Conservation (phyloP, 441 rosid species). For the Gossypium lobatum region DNA sequence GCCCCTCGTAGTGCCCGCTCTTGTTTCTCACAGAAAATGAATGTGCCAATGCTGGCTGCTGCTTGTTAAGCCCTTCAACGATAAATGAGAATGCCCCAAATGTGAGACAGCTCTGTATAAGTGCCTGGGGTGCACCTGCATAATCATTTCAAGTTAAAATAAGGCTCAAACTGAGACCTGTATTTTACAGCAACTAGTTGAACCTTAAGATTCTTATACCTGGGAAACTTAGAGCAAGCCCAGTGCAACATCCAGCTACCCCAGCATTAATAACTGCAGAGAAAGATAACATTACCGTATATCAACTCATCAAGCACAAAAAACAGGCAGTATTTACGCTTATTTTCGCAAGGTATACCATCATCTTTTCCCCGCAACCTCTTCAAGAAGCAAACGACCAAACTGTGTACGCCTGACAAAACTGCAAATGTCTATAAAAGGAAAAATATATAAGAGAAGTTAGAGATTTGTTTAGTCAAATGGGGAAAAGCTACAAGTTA, state of each 20-base stretch:
- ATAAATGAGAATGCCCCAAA: constrained; percentile 83
- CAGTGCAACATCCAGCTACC: constrained; percentile 94
- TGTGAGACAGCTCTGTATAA: constrained; percentile 75
- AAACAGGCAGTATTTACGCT: background rate
- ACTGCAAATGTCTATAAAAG: constrained; percentile 63
- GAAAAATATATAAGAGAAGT: background rate
- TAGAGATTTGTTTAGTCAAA: background rate
- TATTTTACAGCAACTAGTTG: background rate
- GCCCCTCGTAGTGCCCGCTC: constrained; percentile 11
- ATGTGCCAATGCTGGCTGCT: constrained; percentile 75
- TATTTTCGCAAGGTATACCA: constrained; percentile 36
- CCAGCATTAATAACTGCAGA: constrained; percentile 76
- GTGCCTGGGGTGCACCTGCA: constrained; percentile 77
- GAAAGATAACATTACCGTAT: constrained; percentile 4
- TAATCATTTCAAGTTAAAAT: background rate
- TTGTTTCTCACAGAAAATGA: constrained; percentile 33
- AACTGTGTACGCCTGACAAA: constrained; percentile 81
- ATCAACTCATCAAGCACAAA: background rate
- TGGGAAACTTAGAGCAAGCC: constrained; percentile 84
- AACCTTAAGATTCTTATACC: constrained; percentile 31
- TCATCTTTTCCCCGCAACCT: constrained; percentile 88
- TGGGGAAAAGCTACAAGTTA: background rate
- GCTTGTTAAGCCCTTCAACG: constrained; percentile 69
- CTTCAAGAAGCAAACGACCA: constrained; percentile 87
- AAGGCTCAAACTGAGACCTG: background rate